Conservation (phyloP, 495 filamentous ascomycete genomes). For the Aspergillus olivimuriae region DNA sequence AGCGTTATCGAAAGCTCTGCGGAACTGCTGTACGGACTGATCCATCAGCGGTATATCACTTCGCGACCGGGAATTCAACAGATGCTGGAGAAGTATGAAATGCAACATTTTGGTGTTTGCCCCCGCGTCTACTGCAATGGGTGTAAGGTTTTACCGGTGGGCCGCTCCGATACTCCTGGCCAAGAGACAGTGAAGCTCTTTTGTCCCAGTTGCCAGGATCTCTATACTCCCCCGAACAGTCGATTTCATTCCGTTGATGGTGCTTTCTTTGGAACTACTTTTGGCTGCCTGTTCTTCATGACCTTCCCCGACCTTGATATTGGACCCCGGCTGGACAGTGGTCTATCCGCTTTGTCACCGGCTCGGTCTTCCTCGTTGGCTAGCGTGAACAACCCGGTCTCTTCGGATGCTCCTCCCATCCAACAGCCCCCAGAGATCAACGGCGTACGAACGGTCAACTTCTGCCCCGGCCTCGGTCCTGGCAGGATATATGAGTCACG, state of each 20-base stretch:
- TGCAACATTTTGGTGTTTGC: slow-evolving; percentile 90
- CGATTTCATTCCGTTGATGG: slow-evolving; percentile 97
- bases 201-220: slow-evolving; percentile 92
- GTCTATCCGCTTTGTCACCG: slow-evolving; percentile 13
- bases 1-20: slow-evolving; percentile 95
- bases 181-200: slow-evolving; percentile 98
- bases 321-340: slow-evolving; percentile 24
- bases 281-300: slow-evolving; percentile 92
- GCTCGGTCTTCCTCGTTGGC: slow-evolving; percentile 34
- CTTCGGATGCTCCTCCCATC: slow-evolving; percentile 25
- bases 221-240: slow-evolving; percentile 96
- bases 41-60: slow-evolving; percentile 97
- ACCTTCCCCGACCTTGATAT: slow-evolving; percentile 95
- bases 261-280: slow-evolving; percentile 96
- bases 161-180: slow-evolving; percentile 86
- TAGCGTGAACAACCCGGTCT: slow-evolving; percentile 20
- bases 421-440: slow-evolving; percentile 63
- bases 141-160: slow-evolving; percentile 85
- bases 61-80: slow-evolving; percentile 96
- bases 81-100: slow-evolving; percentile 98
- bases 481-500: slow-evolving; percentile 86
- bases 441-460: slow-evolving; percentile 73
- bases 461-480: slow-evolving; percentile 78
- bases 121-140: slow-evolving; percentile 84
- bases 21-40: slow-evolving; percentile 94